Evolutionary conservation across 306 rosid species (phyloP).

Genomic region (Prunus padus): DNA sequence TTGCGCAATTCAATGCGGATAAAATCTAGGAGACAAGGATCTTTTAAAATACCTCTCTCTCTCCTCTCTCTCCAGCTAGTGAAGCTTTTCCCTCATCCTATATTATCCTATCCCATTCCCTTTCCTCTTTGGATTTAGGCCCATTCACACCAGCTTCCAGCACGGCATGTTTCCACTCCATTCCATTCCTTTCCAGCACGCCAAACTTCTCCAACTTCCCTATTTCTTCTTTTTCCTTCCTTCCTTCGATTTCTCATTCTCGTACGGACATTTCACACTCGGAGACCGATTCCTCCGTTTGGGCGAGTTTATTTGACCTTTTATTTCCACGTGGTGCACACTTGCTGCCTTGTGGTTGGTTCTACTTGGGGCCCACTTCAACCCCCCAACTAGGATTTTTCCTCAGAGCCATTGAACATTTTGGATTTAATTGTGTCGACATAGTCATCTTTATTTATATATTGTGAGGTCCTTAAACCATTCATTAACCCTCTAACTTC

Average conservation of each 20-base stretch:
- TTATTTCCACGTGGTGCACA: constrained; percentile 5
- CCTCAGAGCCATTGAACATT: neutral
- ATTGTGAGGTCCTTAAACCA: too few species aligned
- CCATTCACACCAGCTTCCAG: neutral
- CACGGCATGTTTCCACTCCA: too few species aligned
- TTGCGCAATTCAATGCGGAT: constrained; percentile 18
- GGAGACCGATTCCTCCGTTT: neutral
- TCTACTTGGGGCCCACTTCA: neutral
- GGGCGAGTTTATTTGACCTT: neutral
- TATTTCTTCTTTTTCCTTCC: neutral
- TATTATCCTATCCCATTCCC: neutral
- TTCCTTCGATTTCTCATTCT: neutral
- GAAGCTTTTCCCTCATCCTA: neutral
- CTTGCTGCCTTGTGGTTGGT: constrained; percentile 20
- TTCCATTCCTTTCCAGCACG: neutral
- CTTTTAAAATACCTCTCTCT: neutral
- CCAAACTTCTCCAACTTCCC: neutral
- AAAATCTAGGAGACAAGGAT: constrained; percentile 10
- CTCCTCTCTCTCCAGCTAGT: neutral
- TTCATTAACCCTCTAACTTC: too few species aligned
- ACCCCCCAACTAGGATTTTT: neutral
- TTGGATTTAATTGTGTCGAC: too few species aligned
- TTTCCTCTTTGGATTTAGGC: neutral
- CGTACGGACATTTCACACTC: constrained; percentile 25
- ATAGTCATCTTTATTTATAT: too few species aligned